Evolutionary conservation across 2,329 filamentous ascomycete species (phyloP).

Genomic region (Colletotrichum neosansevieriae): DNA sequence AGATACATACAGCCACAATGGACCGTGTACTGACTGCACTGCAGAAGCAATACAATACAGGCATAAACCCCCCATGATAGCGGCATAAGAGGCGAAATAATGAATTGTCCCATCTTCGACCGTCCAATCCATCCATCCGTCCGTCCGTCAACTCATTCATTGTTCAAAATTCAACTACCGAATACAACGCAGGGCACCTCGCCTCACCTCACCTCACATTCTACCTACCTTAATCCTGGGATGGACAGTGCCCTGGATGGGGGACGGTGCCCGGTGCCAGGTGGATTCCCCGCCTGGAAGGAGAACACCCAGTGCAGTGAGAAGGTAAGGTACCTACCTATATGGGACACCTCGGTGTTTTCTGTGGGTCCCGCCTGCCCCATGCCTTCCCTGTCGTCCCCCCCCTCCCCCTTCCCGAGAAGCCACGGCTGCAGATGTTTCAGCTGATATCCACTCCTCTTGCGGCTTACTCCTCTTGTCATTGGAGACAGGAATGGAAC

Average conservation of each 20-base stretch:
- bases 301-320: too few relatives aligned
- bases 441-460: slow-evolving; percentile 41
- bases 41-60: background rate
- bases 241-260: too few relatives aligned
- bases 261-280: too few relatives aligned
- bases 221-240: background rate
- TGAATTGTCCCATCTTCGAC: slow-evolving; percentile 36
- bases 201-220: background rate
- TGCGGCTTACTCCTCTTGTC: slow-evolving; percentile 40
- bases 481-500: slow-evolving; percentile 40
- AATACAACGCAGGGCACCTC: slow-evolving; percentile 18
- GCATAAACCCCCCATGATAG: background rate
- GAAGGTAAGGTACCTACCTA: too few relatives aligned
- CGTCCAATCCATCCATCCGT: slow-evolving; percentile 27
- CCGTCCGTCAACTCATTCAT: slow-evolving; percentile 24
- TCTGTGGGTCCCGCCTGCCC: slow-evolving; percentile 14
- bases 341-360: background rate
- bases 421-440: slow-evolving; percentile 34
- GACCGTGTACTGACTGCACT: background rate
- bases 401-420: slow-evolving; percentile 4
- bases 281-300: too few relatives aligned
- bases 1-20: background rate
- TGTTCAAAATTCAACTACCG: slow-evolving; percentile 9
- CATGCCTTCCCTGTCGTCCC: background rate
- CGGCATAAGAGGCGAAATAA: slow-evolving; percentile 12